Percentiles rank a stretch among this genome's conserved stretches.
phyloP scores from a whole-genome alignment of 1,284 basidiomycete genomes.

The Leccinum fallax region DNA sequence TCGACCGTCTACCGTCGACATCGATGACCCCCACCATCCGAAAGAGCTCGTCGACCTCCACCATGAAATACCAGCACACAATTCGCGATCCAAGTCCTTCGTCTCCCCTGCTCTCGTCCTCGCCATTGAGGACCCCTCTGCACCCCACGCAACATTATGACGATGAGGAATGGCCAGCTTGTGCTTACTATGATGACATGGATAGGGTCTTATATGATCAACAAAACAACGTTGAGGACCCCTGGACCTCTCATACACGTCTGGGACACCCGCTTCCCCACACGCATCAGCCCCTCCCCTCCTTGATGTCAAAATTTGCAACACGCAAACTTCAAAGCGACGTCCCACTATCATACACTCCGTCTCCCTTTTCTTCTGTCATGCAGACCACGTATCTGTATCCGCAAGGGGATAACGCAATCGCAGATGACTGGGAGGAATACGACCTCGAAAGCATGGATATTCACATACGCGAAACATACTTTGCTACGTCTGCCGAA shows the following conservation, averaged over 20 bases:
- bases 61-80: neutral
- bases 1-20: constrained; percentile 24
- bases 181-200: constrained; percentile 1
- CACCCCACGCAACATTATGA: constrained; percentile 8
- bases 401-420: constrained; percentile 14
- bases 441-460: constrained; percentile 37
- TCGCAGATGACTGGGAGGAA: constrained; percentile 29
- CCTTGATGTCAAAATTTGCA: constrained; percentile 21
- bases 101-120: constrained; percentile 24
- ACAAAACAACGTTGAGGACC: neutral
- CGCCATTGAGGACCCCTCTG: constrained; percentile 19
- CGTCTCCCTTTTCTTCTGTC: constrained; percentile 2
- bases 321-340: constrained; percentile 5
- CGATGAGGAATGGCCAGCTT: constrained; percentile 7
- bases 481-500: constrained; percentile 52
- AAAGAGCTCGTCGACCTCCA: constrained; percentile 24
- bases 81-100: constrained; percentile 5
- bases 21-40: constrained; percentile 31
- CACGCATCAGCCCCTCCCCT: constrained; percentile 20
- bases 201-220: neutral
- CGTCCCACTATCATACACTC: neutral
- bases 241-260: constrained; percentile 6
- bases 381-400: neutral
- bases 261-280: constrained; percentile 1
- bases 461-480: constrained; percentile 44